phyloP scores from a whole-genome alignment of 805 yeast species.

The Hyphopichia homilentoma region DNA sequence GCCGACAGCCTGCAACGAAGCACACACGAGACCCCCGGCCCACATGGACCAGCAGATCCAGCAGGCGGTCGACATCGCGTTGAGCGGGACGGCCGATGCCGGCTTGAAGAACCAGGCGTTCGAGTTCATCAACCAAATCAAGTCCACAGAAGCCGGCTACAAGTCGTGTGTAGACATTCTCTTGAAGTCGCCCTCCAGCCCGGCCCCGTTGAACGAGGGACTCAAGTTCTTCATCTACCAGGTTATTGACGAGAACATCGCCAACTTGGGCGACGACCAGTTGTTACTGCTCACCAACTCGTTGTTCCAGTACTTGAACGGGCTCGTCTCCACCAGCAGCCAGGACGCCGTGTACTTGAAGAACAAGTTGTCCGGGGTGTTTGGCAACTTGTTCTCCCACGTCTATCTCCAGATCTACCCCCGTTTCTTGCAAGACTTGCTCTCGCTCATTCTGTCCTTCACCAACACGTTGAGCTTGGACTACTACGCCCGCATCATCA shows the following conservation, averaged over 20 bases:
- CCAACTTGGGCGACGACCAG: conserved; percentile 43
- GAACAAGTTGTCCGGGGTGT: conserved; percentile 33
- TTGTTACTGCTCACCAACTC: conserved; percentile 42
- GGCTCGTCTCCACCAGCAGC: conserved; percentile 9
- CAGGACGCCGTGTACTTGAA: conserved; percentile 30
- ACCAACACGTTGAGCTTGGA: conserved; percentile 47
- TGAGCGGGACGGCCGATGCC: conserved; percentile 62
- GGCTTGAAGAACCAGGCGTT: conserved; percentile 55
- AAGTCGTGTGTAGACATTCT: conserved; percentile 51
- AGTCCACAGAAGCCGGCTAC: conserved; percentile 54
- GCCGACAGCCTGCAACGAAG: no score
- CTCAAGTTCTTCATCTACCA: conserved; percentile 67
- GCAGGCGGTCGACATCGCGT: conserved; percentile 84
- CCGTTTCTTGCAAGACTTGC: conserved; percentile 29
- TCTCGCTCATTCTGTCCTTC: conserved; percentile 14
- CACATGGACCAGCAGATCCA: conserved; percentile 66
- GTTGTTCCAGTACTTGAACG: conserved; percentile 44
- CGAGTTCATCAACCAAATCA: conserved; percentile 50
- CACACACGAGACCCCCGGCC: no score
- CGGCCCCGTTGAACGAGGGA: conserved; percentile 40
- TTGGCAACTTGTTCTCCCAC: conserved; percentile 31
- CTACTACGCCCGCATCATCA: conserved; percentile 68
- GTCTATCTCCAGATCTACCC: conserved; percentile 32
- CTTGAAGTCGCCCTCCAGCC: conserved; percentile 14
- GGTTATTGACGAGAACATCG: conserved; percentile 58